These are phyloP conservation scores for Trifolium repens DNA, from an alignment of 306 rosid species.

Conservation along the genomic window DNA sequence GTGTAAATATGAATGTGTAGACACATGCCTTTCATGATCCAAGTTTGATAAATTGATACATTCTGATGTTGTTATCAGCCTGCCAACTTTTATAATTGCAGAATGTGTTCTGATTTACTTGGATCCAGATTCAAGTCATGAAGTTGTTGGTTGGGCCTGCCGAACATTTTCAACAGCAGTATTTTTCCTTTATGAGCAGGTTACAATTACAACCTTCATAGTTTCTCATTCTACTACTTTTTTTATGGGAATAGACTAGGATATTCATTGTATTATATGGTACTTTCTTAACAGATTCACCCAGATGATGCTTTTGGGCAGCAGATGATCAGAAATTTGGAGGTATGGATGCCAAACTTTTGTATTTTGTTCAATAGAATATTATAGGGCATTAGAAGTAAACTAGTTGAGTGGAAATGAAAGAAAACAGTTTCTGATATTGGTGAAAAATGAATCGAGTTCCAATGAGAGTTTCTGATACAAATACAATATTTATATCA, in stretches of 20 bases:
- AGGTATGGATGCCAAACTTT: constrained; percentile 53
- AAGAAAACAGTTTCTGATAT: constrained; percentile 15
- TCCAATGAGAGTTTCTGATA: background rate
- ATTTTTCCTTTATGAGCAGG: constrained; percentile 98
- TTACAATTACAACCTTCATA: constrained; percentile 48
- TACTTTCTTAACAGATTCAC: constrained; percentile 68
- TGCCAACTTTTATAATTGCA: constrained; percentile 99
- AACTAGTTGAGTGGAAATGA: background rate
- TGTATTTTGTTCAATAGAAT: background rate
- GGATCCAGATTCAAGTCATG: constrained; percentile 85
- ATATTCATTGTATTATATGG: constrained; percentile 38
- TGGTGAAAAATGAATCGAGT: background rate
- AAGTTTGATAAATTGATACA: constrained; percentile 47
- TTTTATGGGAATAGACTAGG: constrained; percentile 28
- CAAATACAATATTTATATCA: background rate
- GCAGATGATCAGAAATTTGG: constrained; percentile 94
- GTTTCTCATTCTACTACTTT: constrained; percentile 22
- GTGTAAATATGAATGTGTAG: background rate
- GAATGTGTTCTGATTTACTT: constrained; percentile 97
- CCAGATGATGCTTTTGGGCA: constrained; percentile 97
- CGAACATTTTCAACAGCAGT: constrained; percentile 73
- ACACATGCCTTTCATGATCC: constrained; percentile 27
- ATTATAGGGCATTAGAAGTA: background rate
- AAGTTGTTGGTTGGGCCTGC: constrained; percentile 86
- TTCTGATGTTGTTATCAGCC: constrained; percentile 86